Evolutionary conservation across 129 eudicot genomes (phyloP).

Genomic region (Escallonia rubra): DNA sequence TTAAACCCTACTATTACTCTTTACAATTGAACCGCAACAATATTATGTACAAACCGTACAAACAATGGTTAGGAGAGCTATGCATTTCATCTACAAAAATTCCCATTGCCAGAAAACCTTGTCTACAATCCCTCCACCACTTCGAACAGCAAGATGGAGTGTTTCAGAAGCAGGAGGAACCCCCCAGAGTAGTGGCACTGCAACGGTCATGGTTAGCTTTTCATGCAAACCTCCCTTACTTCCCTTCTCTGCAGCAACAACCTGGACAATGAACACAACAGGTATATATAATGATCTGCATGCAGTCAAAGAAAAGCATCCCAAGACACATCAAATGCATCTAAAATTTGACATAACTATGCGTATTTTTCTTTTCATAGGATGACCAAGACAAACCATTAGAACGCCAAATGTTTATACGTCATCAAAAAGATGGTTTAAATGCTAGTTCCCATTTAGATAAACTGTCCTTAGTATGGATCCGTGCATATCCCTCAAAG

Average conservation of each 20-base stretch:
- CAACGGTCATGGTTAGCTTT: conserved; percentile 87
- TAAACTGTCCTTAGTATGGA: too few species aligned
- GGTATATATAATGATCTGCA: too few species aligned
- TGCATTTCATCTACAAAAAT: conserved; percentile 49
- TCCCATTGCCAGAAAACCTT: conserved; percentile 98
- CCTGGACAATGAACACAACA: conserved; percentile 23
- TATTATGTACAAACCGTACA: conserved; percentile 43
- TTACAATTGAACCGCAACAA: conserved; percentile 12
- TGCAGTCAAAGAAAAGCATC: too few species aligned
- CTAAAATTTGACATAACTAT: too few species aligned
- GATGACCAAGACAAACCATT: too few species aligned
- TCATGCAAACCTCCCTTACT: conserved; percentile 78
- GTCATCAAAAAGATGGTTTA: too few species aligned
- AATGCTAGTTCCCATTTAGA: too few species aligned
- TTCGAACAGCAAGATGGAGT: conserved; percentile 78
- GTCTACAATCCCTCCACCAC: conserved; percentile 96
- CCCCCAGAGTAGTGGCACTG: conserved; percentile 95
- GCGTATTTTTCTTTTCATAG: too few species aligned
- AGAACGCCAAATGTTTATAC: too few species aligned
- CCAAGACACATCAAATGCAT: too few species aligned
- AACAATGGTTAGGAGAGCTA: conserved; percentile 15
- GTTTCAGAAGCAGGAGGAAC: conserved; percentile 98
- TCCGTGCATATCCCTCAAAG: too few species aligned
- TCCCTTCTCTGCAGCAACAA: conserved; percentile 88
- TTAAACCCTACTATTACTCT: conserved; percentile 1